Conservation (phyloP, 2,329 filamentous ascomycete genomes). For the Lachnellula occidentalis region DNA sequence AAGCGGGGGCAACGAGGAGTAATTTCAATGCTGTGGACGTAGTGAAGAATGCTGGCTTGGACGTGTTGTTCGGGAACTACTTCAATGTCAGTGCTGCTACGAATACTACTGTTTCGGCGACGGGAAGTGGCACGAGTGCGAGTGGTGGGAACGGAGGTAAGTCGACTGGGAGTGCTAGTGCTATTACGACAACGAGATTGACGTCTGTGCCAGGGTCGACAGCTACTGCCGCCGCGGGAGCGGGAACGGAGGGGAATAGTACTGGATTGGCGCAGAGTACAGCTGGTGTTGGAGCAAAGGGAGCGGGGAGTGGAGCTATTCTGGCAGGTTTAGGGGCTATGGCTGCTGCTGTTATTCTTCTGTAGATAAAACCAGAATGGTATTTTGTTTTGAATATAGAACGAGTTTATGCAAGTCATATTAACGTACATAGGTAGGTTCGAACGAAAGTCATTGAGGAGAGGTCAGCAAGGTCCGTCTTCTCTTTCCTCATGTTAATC, state of each 20-base stretch:
- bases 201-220: not conserved
- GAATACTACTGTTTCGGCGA: constrained; percentile 7
- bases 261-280: not conserved
- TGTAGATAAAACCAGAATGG: constrained; percentile 7
- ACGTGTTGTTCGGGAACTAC: constrained; percentile 18
- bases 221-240: not conserved
- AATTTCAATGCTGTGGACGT: constrained; percentile 20
- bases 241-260: not conserved
- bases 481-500: too few relatives aligned
- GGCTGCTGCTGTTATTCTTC: constrained; percentile 12
- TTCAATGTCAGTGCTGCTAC: constrained; percentile 20
- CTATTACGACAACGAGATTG: not conserved
- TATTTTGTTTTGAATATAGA: not conserved
- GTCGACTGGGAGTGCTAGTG: not conserved
- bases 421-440: not conserved
- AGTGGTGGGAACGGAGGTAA: not conserved
- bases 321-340: constrained; percentile 16
- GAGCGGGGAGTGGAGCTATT: constrained; percentile 4
- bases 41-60: constrained; percentile 12
- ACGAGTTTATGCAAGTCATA: too few relatives aligned
- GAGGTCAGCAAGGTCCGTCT: too few relatives aligned
- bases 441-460: not conserved
- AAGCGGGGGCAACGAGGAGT: constrained; percentile 6
- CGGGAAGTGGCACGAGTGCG: not conserved
- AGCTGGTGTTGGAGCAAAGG: not conserved